Evolutionary conservation across 345 rosid species (phyloP), one percentile per base, ranked within the genome.

Genomic region (Eucalyptus decipiens): DNA sequence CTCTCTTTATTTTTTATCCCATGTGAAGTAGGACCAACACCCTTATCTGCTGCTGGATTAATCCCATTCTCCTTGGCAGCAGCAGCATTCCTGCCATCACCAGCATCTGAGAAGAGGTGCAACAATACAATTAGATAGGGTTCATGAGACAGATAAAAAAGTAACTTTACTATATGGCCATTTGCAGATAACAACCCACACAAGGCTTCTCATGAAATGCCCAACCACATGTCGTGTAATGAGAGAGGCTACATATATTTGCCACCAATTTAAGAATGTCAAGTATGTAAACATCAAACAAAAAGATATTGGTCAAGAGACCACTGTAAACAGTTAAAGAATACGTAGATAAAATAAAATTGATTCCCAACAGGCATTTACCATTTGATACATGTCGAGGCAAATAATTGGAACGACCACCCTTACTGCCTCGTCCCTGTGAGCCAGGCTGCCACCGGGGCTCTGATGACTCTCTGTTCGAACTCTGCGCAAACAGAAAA

Each of bases 371-470:
- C 47, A 32, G 43, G 76, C 83, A 88, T 76, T 91, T 95, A 96
- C 99, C 99, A 90, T 93, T 93, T 88, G 94, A 89, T 85, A 92
- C 49, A 88, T 93, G 91, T 83, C 93, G 96, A 86, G 96, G 88
- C 37, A 94, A 85, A 92, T 90, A 94, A 89, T 92, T 95, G 86
- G 51, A 86, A 62, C 96, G 95, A 87, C 93, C 95, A 87, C 94
- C 95, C 93, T 95, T 94, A 65, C 88, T 92, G 50, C 96, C 99
- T 86, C 95, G 93, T 60, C 96, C 95, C 49, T 92, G 93, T 34
- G 94, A 89, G 88, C 96, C 92, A 92, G 97, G 91, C 91, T 94
- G 95, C 97, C 96, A 92, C 72, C 92, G 96, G 89, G 97, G 45
- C 90, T 96, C 99, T 72, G 94, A 93, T 86, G 96, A 88, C 92